phyloP scores from a whole-genome alignment of 257 asterid species.

The Ophiorrhiza pumila region DNA sequence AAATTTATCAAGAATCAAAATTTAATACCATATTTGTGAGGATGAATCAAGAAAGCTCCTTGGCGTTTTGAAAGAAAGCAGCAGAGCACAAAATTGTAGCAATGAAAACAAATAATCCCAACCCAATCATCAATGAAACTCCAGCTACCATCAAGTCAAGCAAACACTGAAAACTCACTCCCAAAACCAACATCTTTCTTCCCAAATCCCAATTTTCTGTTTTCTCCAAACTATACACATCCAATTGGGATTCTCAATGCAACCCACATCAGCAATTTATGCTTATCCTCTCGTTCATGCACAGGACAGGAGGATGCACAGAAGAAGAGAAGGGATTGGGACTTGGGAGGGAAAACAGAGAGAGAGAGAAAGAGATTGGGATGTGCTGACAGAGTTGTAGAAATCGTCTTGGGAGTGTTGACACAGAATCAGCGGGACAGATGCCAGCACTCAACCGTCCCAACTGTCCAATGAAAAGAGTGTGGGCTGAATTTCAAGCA shows the following conservation, averaged over 20 bases:
- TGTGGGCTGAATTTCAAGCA: background rate
- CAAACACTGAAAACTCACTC: conserved; percentile 68
- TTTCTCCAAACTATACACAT: background rate
- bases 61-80: conserved; percentile 85
- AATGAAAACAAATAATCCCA: conserved; percentile 75
- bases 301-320: background rate
- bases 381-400: conserved; percentile 17
- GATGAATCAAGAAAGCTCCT: conserved; percentile 53
- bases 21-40: background rate
- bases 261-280: background rate
- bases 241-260: background rate
- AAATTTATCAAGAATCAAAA: background rate
- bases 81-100: conserved; percentile 90
- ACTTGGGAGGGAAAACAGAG: background rate
- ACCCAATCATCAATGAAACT: conserved; percentile 75
- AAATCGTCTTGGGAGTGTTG: conserved; percentile 49
- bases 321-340: too few relatives aligned
- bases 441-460: conserved; percentile 21
- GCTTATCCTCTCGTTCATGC: background rate
- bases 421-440: conserved; percentile 34
- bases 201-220: background rate
- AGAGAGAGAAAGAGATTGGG: conserved; percentile 6
- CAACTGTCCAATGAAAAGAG: conserved; percentile 33
- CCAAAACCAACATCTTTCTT: conserved; percentile 46
- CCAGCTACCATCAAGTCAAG: conserved; percentile 89